phyloP scores from a whole-genome alignment of 2,329 filamentous ascomycete genomes.

The Fusarium pseudocircinatum region DNA sequence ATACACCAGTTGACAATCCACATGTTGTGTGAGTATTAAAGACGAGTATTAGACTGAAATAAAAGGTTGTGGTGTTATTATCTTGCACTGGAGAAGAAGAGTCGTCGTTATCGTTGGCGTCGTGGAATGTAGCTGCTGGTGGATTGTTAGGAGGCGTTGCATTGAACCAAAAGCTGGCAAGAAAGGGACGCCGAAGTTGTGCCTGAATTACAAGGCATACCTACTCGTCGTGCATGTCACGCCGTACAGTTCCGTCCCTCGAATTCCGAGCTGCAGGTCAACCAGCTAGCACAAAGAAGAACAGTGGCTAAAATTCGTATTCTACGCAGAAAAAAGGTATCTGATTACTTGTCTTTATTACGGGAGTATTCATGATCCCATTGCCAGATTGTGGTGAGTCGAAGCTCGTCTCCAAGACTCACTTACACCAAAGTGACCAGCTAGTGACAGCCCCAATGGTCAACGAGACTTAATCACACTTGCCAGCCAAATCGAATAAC shows the following conservation, averaged over 20 bases:
- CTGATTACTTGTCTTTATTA: not conserved
- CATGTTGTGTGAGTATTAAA: constrained; percentile 65
- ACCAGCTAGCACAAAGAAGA: constrained; percentile 17
- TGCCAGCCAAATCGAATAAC: too few relatives aligned
- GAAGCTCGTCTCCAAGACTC: not conserved
- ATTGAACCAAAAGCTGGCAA: constrained; percentile 45
- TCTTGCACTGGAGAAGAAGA: constrained; percentile 17
- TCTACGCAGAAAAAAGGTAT: not conserved
- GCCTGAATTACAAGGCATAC: constrained; percentile 42
- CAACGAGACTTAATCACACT: not conserved
- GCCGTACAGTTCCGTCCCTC: constrained; percentile 9
- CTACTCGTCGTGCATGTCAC: constrained; percentile 36
- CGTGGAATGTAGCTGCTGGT: constrained; percentile 33
- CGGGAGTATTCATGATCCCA: not conserved
- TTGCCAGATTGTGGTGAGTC: not conserved
- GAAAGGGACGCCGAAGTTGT: constrained; percentile 35
- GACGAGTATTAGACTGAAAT: constrained; percentile 32
- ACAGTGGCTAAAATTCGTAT: not conserved
- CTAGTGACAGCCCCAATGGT: not conserved
- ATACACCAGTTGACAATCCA: constrained; percentile 97
- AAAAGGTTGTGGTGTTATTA: constrained; percentile 23
- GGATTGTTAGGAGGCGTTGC: constrained; percentile 34
- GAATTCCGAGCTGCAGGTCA: constrained; percentile 19
- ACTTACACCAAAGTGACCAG: not conserved
- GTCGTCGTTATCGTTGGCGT: constrained; percentile 41